Percentiles rank a stretch among this genome's conserved stretches.
Evolutionary conservation across 2,329 filamentous ascomycete genomes (phyloP).

Genomic region (Colletotrichum sp.): DNA sequence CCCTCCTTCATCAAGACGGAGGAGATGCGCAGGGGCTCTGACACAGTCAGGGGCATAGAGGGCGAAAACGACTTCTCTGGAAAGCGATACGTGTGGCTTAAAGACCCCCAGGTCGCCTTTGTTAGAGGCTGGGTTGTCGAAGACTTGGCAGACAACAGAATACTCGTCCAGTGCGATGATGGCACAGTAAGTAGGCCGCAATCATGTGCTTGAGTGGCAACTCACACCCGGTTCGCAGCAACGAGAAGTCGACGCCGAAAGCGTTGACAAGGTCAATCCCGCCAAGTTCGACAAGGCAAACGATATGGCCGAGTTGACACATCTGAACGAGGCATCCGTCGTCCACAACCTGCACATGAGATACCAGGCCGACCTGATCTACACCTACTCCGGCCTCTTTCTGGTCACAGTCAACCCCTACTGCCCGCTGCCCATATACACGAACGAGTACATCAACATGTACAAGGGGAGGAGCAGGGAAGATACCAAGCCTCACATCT

Average conservation of each 20-base stretch:
- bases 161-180: conserved; percentile 93
- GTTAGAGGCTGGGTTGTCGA: conserved; percentile 92
- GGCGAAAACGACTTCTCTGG: conserved; percentile 99
- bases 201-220: not conserved
- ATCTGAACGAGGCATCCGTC: conserved; percentile 96
- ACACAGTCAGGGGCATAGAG: conserved; percentile 76
- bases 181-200: conserved; percentile 69
- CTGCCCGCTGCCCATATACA: conserved; percentile 92
- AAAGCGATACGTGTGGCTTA: conserved; percentile 97
- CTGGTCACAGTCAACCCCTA: conserved; percentile 98
- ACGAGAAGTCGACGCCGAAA: conserved; percentile 84
- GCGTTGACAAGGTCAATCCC: conserved; percentile 98
- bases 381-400: conserved; percentile 97
- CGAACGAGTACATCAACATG: conserved; percentile 96
- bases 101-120: conserved; percentile 85
- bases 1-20: conserved; percentile 95
- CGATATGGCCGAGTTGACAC: conserved; percentile 98
- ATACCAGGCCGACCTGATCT: conserved; percentile 96
- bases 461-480: conserved; percentile 91
- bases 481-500: conserved; percentile 96
- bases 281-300: conserved; percentile 99
- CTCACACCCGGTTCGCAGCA: conserved; percentile 58
- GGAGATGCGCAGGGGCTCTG: conserved; percentile 66
- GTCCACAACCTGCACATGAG: conserved; percentile 95
- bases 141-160: conserved; percentile 70